These are phyloP conservation scores for Porogramme epimiltina DNA, from an alignment of 1,284 basidiomycete species.

Conservation along the genomic window DNA sequence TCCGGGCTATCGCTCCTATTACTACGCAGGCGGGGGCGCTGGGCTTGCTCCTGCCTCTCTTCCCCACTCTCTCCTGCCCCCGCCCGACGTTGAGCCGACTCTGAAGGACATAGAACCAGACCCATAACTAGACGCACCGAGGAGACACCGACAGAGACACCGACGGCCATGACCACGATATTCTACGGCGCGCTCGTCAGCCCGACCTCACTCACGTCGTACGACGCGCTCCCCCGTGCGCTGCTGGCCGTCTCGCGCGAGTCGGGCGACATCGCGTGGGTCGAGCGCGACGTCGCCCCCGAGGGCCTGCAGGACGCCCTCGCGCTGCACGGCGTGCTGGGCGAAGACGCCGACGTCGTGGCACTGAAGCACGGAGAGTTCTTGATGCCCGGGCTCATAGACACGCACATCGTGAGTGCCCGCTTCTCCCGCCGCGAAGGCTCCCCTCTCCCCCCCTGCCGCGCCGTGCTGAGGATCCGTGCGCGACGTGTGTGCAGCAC, in stretches of 20 bases:
- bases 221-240: conserved; percentile 55
- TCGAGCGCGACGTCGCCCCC: conserved; percentile 55
- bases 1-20: too few relatives aligned
- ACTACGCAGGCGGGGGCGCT: too few relatives aligned
- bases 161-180: conserved; percentile 34
- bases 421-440: too few relatives aligned
- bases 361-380: conserved; percentile 72
- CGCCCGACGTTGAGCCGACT: too few relatives aligned
- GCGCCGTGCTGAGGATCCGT: background rate
- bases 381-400: conserved; percentile 86
- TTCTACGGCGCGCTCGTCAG: conserved; percentile 75
- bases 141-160: too few relatives aligned
- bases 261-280: conserved; percentile 69
- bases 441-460: background rate
- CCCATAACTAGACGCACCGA: too few relatives aligned
- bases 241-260: conserved; percentile 57
- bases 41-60: too few relatives aligned
- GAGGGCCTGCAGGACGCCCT: conserved; percentile 47
- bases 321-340: conserved; percentile 38
- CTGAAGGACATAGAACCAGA: too few relatives aligned
- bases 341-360: conserved; percentile 40
- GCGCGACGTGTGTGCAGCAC: conserved; percentile 54
- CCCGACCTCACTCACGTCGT: conserved; percentile 55
- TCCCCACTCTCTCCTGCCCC: too few relatives aligned
- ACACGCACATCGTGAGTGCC: conserved; percentile 82